Percentiles rank a stretch among this genome's conserved stretches.
These are phyloP conservation scores for Ophiostoma fasciatum DNA, from an alignment of 2,329 filamentous ascomycete species.

Conservation along the genomic window DNA sequence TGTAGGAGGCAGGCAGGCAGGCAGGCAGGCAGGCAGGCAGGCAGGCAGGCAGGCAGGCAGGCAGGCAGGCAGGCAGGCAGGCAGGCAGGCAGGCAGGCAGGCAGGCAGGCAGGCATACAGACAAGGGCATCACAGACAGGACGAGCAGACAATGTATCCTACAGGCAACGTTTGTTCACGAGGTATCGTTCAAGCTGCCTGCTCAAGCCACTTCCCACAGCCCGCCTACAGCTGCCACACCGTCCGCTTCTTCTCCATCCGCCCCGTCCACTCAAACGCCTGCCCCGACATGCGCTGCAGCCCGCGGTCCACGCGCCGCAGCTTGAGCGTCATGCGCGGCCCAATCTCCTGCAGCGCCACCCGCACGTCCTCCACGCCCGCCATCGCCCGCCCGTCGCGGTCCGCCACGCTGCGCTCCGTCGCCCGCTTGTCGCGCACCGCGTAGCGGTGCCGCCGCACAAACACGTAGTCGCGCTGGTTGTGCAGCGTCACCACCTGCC, in stretches of 20 bases:
- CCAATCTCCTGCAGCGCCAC: slow-evolving; percentile 85
- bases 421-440: slow-evolving; percentile 76
- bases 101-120: too few species aligned
- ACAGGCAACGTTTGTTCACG: too few species aligned
- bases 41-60: too few species aligned
- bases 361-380: slow-evolving; percentile 72
- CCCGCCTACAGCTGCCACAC: slow-evolving; percentile 93
- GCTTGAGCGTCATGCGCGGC: slow-evolving; percentile 58
- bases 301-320: slow-evolving; percentile 81
- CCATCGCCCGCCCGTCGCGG: slow-evolving; percentile 66
- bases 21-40: too few species aligned
- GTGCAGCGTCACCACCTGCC: slow-evolving; percentile 83
- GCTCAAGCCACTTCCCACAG: too few species aligned
- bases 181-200: too few species aligned
- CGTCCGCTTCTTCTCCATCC: slow-evolving; percentile 87
- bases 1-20: slow-evolving; percentile 9
- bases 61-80: too few species aligned
- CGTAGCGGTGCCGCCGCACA: slow-evolving; percentile 74
- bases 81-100: too few species aligned
- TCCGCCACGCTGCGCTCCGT: slow-evolving; percentile 79
- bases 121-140: too few species aligned
- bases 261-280: slow-evolving; percentile 88
- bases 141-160: too few species aligned
- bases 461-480: slow-evolving; percentile 97
- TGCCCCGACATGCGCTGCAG: slow-evolving; percentile 51